phyloP scores from a whole-genome alignment of 257 asterid genomes.

The Nicotiana undulata region DNA sequence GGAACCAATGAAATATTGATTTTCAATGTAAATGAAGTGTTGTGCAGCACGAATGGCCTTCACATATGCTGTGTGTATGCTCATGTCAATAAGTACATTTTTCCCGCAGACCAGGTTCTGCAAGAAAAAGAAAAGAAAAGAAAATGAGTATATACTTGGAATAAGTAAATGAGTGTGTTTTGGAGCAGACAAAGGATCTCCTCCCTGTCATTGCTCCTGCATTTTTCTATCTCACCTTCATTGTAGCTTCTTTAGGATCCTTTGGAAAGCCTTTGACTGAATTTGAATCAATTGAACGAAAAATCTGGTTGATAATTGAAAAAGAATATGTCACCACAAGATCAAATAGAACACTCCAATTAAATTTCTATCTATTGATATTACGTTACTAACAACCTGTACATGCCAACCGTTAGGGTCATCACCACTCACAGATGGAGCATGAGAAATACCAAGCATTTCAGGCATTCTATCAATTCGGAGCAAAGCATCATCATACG shows the following conservation, averaged over 20 bases:
- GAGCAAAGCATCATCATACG: conserved; percentile 86
- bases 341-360: neutral
- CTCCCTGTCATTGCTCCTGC: conserved; percentile 1
- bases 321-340: neutral
- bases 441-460: conserved; percentile 62
- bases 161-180: conserved; percentile 10
- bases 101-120: conserved; percentile 95
- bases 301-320: conserved; percentile 41
- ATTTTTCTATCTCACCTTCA: conserved; percentile 43
- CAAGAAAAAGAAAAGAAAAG: conserved; percentile 3
- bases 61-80: conserved; percentile 92
- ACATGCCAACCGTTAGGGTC: conserved; percentile 93
- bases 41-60: conserved; percentile 96
- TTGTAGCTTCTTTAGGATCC: conserved; percentile 78
- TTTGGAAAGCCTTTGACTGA: conserved; percentile 91
- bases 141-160: neutral
- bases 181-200: neutral
- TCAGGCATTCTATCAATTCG: conserved; percentile 85
- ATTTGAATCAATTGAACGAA: conserved; percentile 96
- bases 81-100: conserved; percentile 93
- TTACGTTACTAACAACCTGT: conserved; percentile 42
- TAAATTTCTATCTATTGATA: neutral
- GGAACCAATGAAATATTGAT: conserved; percentile 97
- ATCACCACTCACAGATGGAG: conserved; percentile 52
- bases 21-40: conserved; percentile 85